Conservation (phyloP, 345 rosid species). For the Eucalyptus curtisii region DNA sequence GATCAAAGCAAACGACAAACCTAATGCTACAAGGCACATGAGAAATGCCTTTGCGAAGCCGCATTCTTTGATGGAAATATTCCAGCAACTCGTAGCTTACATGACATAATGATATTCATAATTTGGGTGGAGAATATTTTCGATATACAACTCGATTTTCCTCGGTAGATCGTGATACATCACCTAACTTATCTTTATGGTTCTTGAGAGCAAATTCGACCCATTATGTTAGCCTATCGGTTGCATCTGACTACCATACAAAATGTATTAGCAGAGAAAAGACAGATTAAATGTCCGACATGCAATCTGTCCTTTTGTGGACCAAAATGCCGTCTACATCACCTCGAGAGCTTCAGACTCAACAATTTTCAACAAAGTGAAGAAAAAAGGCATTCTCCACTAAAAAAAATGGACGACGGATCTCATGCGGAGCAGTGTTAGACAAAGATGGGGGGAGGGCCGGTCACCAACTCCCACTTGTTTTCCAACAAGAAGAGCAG, state of each 20-base stretch:
- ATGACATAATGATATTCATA: fast-evolving
- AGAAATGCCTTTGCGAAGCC: background rate
- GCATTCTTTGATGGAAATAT: background rate
- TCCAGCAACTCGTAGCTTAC: background rate
- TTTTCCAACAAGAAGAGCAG: conserved; percentile 42
- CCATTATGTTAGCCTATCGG: background rate
- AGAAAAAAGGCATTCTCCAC: background rate
- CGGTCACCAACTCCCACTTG: conserved; percentile 73
- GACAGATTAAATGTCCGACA: background rate
- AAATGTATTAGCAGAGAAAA: background rate
- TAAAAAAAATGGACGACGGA: background rate
- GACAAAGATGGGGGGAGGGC: background rate
- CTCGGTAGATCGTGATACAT: background rate
- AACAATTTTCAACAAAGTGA: background rate
- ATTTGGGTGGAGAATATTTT: background rate
- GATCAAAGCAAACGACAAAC: background rate
- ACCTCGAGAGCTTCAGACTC: background rate
- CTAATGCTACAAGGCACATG: too few relatives aligned
- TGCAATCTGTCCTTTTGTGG: background rate
- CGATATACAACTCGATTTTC: background rate
- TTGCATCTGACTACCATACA: background rate
- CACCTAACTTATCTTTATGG: background rate
- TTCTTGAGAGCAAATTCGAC: background rate
- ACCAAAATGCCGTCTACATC: background rate
- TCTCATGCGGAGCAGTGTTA: background rate